Base-by-base conservation (phyloP, 1,139 yeast genomes). In the Yamadazyma diddensiae region DNA sequence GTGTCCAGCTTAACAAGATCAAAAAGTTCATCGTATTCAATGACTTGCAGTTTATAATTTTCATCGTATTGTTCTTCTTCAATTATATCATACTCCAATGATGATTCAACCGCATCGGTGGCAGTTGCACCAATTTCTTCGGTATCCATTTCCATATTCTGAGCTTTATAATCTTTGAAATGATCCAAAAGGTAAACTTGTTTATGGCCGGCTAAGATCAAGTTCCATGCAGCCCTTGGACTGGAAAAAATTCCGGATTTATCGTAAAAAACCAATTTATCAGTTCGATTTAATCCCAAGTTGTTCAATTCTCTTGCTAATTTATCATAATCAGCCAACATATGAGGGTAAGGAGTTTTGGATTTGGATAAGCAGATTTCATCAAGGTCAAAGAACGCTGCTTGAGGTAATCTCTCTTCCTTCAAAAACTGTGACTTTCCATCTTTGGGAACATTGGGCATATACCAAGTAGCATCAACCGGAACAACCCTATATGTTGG, bases 191-290 rank as follows among this genome's bases (percentile, higher is more conserved):
- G 56, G 45, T 66, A 71, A 8, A 88, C 83, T 30, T 66, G 60
- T 24, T 70, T 57, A 55, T 88, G 97, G 4, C 94, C 94, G 55
- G 82, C 85, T 3, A 83, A 65, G 18, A 79, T 67, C 47, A 90
- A 71, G 48, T 88, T 86, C 96, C 96, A 92, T 1, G 90, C 90
- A 17, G 84, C 94, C 43, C 98, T 69, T 21, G 97, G 96, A 4
- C 90, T 77, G 24, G 94, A 81, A 57, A 90, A 87, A 41, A 84
- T 78, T 1, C 95, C 95, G 26, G 73, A 71, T 43, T 79, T 78
- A 55, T 92, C 98, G 54, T 92, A 92, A 7, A 92, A 78, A n/a
- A 92, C 82, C 32, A 92, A 53, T 12, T 66, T 61, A 43, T 88
- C 94, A 24, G 63, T 57, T 30, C 57, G 59, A 18, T 47, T 47